These are phyloP conservation scores for Rosa rugosa DNA, from an alignment of 306 rosid species.

Conservation along the genomic window DNA sequence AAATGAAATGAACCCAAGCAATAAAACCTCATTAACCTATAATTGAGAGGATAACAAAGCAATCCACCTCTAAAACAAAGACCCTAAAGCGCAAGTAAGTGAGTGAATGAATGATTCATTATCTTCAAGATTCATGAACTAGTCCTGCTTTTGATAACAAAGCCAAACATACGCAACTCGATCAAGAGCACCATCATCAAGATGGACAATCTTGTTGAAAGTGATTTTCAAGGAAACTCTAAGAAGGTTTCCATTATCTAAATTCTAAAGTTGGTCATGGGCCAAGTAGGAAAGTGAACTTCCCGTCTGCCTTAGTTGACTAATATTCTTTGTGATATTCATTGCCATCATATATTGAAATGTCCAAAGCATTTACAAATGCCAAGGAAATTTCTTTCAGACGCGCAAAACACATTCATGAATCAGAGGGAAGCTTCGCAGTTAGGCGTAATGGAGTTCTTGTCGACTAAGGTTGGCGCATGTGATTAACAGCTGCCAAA, in stretches of 20 bases:
- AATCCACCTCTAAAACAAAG: neutral
- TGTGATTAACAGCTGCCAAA: neutral
- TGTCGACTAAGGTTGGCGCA: neutral
- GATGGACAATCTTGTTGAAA: neutral
- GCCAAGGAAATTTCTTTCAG: neutral
- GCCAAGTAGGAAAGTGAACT: neutral
- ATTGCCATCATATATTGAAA: neutral
- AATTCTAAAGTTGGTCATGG: neutral
- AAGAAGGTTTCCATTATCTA: neutral
- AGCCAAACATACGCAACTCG: neutral
- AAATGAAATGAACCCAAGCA: neutral
- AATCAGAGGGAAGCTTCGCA: neutral
- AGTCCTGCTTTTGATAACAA: neutral
- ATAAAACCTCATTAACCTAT: neutral
- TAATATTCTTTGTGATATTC: no score
- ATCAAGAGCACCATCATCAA: neutral
- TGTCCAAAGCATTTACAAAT: neutral
- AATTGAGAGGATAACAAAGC: neutral
- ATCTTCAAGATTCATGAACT: conserved; percentile 2
- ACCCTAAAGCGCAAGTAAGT: neutral
- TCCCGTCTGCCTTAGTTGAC: neutral
- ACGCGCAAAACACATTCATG: neutral
- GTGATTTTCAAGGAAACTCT: neutral
- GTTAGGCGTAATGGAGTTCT: neutral
- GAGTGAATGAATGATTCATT: neutral